Conservation (phyloP, 371 early-diverging fungal genomes). For the Mucor saturninus region DNA sequence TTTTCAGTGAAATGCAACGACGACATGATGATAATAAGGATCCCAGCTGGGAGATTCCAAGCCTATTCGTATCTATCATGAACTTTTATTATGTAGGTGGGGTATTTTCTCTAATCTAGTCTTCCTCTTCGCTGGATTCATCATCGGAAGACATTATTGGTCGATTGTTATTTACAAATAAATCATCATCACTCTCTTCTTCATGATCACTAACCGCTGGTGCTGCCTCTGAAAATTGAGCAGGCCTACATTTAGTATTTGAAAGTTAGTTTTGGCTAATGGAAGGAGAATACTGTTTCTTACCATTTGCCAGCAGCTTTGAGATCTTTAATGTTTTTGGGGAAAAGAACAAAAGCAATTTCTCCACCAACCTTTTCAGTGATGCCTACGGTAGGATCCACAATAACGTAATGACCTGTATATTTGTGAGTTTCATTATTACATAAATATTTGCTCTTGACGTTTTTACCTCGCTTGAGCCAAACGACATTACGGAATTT, state of each 20-base stretch:
- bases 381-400: slow-evolving; percentile 62
- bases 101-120: neutral
- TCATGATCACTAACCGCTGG: slow-evolving; percentile 24
- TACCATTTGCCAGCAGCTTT: slow-evolving; percentile 70
- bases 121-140: slow-evolving; percentile 37
- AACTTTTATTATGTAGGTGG: neutral
- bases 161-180: slow-evolving; percentile 73
- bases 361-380: slow-evolving; percentile 80
- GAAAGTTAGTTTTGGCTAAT: neutral
- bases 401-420: slow-evolving; percentile 71
- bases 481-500: slow-evolving; percentile 82
- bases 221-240: slow-evolving; percentile 39
- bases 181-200: slow-evolving; percentile 56
- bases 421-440: neutral
- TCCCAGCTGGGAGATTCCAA: slow-evolving; percentile 1
- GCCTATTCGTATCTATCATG: no score
- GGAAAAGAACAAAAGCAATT: slow-evolving; percentile 75
- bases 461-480: slow-evolving; percentile 77
- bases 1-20: neutral
- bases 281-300: neutral
- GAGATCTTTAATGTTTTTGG: slow-evolving; percentile 76
- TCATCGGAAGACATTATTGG: slow-evolving; percentile 48
- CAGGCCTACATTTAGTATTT: slow-evolving; percentile 33
- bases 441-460: neutral
- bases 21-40: slow-evolving; percentile 4